Percentiles rank a stretch among this genome's conserved stretches.
Conservation (phyloP, 768 basidiomycete genomes). For the Serendipita sp. region DNA sequence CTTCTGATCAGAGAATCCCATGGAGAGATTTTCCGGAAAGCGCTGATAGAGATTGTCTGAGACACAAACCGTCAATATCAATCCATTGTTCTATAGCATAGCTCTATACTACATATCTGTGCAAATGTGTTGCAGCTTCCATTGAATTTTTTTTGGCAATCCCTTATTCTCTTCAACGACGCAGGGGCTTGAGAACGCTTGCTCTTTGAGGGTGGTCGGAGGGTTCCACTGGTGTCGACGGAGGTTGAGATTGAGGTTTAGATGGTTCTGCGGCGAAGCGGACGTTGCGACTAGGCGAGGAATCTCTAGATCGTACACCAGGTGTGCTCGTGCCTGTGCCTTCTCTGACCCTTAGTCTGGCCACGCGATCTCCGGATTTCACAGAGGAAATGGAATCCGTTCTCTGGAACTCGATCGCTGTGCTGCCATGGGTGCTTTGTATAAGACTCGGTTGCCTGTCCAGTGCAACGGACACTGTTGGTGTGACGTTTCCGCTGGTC, state of each 20-base stretch:
- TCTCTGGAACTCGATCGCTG: background rate
- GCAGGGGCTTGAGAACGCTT: background rate
- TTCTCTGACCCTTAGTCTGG: background rate
- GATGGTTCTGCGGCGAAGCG: background rate
- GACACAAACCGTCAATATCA: background rate
- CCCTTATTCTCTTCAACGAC: background rate
- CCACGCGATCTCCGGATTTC: background rate
- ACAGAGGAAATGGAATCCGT: background rate
- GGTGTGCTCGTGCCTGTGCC: background rate
- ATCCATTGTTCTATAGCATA: background rate
- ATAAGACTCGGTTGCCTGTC: background rate
- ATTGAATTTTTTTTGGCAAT: background rate
- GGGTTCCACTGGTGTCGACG: background rate
- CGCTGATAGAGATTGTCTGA: background rate
- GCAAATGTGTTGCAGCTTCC: background rate
- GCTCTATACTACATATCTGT: no score
- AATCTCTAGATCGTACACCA: background rate
- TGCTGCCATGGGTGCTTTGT: background rate
- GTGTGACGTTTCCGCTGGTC: background rate
- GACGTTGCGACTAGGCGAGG: background rate
- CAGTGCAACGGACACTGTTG: background rate
- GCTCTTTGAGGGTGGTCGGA: background rate
- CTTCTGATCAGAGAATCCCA: background rate
- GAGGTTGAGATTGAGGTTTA: background rate
- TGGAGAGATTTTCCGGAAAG: background rate